Evolutionary conservation across 768 basidiomycete genomes (phyloP), one percentile per base, ranked within the genome.

Genomic region (Leccinellum albellum): DNA sequence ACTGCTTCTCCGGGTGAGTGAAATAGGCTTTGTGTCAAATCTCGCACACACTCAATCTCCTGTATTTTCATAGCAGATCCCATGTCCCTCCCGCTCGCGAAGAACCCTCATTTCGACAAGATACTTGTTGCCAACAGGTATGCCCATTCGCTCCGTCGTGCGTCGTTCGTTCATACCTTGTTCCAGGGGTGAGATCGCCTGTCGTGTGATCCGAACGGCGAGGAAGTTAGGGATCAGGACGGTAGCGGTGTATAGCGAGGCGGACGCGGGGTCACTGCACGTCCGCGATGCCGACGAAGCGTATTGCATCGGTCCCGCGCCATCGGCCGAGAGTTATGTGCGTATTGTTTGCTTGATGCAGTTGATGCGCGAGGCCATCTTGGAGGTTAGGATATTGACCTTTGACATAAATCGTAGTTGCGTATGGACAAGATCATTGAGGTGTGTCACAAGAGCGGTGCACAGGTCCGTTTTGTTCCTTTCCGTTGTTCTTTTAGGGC

Each of bases 301-400:
- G n/a, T 91, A 88, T 64, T 91, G 88, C 61, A 93, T 98, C 40
- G 95, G 94, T 1, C 91, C 91, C n/a, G 89, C 94, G 1, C 87
- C 88, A 1, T 94, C 92, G 1, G 74, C 86, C 0, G 87, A 94
- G 69, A 94, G 91, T 68, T 97, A 98, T 75, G 93, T 94, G 57
- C 70, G 89, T 80, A 1, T 35, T 13, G 29, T 10, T 40, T 26
- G 21, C 21, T 44, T 23, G 10, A 45, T 44, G 12, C 24, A 17
- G 46, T 32, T 57, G 15, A 29, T 37, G 12, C 13, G 40, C 29
- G 17, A 1, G 21, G 7, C 14, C 21, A 32, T 17, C 42, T 32
- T 32, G n/a, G n/a, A n/a, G n/a, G n/a, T n/a, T n/a, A n/a, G n/a
- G n/a, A 32, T 42, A 10, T 21, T 66, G 61, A 65, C 56, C 2